phyloP scores from a whole-genome alignment of 352 stramenopile species.

The Phytophthora citrophthora region DNA sequence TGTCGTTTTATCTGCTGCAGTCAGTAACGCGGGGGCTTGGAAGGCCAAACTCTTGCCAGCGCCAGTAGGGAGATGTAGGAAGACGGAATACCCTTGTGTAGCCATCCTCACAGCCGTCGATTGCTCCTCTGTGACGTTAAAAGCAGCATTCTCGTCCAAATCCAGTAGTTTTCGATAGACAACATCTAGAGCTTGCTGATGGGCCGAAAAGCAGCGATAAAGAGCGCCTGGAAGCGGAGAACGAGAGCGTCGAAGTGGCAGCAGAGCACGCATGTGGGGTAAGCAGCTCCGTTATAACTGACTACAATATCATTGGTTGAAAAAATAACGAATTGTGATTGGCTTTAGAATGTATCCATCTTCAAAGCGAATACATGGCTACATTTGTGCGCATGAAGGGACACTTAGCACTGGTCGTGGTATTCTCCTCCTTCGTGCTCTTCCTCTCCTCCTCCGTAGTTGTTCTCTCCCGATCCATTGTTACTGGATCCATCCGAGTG shows the following conservation, averaged over 20 bases:
- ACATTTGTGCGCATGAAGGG: conserved; percentile 7
- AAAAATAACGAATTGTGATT: conserved; percentile 16
- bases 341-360: conserved; percentile 9
- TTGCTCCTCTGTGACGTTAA: conserved; percentile 53
- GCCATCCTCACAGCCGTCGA: conserved; percentile 48
- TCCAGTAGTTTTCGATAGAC: conserved; percentile 55
- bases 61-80: conserved; percentile 78
- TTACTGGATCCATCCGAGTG: neutral
- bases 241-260: conserved; percentile 4
- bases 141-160: conserved; percentile 9
- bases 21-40: conserved; percentile 68
- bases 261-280: conserved; percentile 14
- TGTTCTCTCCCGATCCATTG: too few species aligned
- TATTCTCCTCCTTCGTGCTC: neutral
- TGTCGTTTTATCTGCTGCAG: conserved; percentile 44
- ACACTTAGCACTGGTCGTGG: conserved; percentile 6
- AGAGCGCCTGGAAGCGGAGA: neutral
- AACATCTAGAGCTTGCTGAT: conserved; percentile 19
- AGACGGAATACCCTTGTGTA: conserved; percentile 63
- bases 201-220: conserved; percentile 6
- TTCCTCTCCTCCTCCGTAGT: neutral
- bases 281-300: neutral
- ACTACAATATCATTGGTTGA: conserved; percentile 12
- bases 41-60: conserved; percentile 86
- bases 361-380: conserved; percentile 1